Evolutionary conservation across 176 grass and related monocot genomes (phyloP).

Genomic region (Stipa capillata): DNA sequence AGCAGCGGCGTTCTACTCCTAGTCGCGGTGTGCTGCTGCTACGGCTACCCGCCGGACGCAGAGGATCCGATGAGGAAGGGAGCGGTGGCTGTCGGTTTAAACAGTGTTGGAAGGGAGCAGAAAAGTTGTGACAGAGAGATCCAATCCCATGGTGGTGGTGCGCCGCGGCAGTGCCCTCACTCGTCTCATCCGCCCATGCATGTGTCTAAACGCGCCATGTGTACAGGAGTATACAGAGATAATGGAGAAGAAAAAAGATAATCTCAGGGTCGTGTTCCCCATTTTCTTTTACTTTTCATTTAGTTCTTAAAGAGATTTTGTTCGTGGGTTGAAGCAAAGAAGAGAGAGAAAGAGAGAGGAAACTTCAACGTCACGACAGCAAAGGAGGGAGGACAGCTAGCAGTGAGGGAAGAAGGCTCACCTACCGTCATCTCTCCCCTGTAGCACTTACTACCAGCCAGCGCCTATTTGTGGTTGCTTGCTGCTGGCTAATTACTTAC

Average conservation of each 20-base stretch:
- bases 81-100: slow-evolving; percentile 31
- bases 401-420: slow-evolving; percentile 55
- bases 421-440: slow-evolving; percentile 45
- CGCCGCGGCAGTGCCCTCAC: background rate
- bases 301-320: background rate
- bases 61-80: too few species aligned
- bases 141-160: background rate
- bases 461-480: slow-evolving; percentile 4
- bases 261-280: background rate
- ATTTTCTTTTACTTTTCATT: background rate
- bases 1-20: background rate
- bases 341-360: background rate
- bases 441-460: background rate
- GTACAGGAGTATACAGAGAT: background rate
- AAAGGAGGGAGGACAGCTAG: slow-evolving; percentile 70
- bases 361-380: slow-evolving; percentile 92
- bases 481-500: background rate
- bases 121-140: background rate
- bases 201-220: slow-evolving; percentile 5
- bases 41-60: background rate
- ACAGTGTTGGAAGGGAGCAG: background rate
- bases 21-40: background rate
- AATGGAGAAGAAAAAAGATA: too few species aligned
- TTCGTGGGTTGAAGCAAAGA: too few species aligned
- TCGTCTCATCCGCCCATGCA: background rate